phyloP scores from a whole-genome alignment of 2,329 filamentous ascomycete genomes.

The Zopfia rhizophila region DNA sequence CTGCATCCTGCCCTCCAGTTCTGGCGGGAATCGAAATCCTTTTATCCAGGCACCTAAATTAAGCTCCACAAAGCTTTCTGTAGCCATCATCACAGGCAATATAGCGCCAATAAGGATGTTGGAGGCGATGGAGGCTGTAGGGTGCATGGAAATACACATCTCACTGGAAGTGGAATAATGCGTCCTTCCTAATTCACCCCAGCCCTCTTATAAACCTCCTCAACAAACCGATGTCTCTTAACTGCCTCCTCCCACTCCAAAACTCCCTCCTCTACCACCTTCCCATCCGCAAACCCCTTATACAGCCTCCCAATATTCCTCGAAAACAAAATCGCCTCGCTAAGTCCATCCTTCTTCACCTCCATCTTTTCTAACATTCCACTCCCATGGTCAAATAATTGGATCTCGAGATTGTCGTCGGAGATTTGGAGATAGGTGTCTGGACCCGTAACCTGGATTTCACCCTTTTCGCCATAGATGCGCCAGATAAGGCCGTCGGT shows the following conservation, averaged over 20 bases:
- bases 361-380: slow-evolving; percentile 57
- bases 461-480: slow-evolving; percentile 59
- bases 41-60: too few relatives aligned
- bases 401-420: slow-evolving; percentile 54
- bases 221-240: slow-evolving; percentile 20
- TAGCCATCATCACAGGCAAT: too few relatives aligned
- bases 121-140: too few relatives aligned
- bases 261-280: slow-evolving; percentile 14
- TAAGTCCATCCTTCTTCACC: slow-evolving; percentile 58
- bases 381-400: slow-evolving; percentile 62
- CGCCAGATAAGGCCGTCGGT: slow-evolving; percentile 61
- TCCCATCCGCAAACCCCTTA: slow-evolving; percentile 61
- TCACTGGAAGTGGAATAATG: too few relatives aligned
- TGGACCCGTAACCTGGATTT: slow-evolving; percentile 46
- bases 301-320: slow-evolving; percentile 65
- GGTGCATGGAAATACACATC: too few relatives aligned
- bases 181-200: slow-evolving; percentile 14
- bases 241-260: slow-evolving; percentile 20
- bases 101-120: too few relatives aligned
- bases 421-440: slow-evolving; percentile 42
- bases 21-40: too few relatives aligned
- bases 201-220: slow-evolving; percentile 23
- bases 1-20: too few relatives aligned
- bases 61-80: too few relatives aligned
- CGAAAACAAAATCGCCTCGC: slow-evolving; percentile 56